Evolutionary conservation across 139 green algal species (phyloP).

Genomic region (Chlamydomonas eustigma): DNA sequence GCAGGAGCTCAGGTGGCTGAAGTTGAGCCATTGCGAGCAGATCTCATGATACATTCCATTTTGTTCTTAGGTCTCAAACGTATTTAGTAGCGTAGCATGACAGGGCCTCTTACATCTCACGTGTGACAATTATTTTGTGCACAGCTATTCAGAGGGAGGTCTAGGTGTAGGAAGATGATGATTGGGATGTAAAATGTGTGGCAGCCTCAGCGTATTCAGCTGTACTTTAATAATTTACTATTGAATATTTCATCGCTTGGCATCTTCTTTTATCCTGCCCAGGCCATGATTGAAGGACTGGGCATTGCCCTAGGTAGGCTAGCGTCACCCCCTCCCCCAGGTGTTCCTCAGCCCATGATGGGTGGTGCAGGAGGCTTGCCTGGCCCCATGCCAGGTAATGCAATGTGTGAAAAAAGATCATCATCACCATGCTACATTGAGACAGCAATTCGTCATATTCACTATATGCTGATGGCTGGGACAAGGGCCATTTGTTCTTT

Average conservation of each 20-base stretch:
- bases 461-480: too few relatives aligned
- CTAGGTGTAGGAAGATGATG: too few relatives aligned
- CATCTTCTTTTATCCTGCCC: too few relatives aligned
- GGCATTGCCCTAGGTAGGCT: slow-evolving; percentile 90
- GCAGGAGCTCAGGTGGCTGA: background rate
- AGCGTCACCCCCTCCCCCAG: slow-evolving; percentile 71
- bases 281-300: slow-evolving; percentile 95
- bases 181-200: too few relatives aligned
- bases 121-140: background rate
- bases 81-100: background rate
- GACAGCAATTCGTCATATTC: too few relatives aligned
- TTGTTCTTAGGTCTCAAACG: background rate
- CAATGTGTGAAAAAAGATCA: background rate
- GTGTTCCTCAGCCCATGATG: slow-evolving; percentile 37
- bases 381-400: slow-evolving; percentile 20
- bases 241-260: too few relatives aligned
- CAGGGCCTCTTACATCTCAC: background rate
- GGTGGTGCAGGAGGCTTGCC: slow-evolving; percentile 41
- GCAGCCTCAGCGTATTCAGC: too few relatives aligned
- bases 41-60: background rate
- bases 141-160: background rate
- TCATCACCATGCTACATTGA: too few relatives aligned
- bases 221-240: too few relatives aligned
- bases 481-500: background rate
- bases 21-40: background rate